Evolutionary conservation across 1,284 basidiomycete genomes (phyloP).

Genomic region (Pisolithus thermaeus): DNA sequence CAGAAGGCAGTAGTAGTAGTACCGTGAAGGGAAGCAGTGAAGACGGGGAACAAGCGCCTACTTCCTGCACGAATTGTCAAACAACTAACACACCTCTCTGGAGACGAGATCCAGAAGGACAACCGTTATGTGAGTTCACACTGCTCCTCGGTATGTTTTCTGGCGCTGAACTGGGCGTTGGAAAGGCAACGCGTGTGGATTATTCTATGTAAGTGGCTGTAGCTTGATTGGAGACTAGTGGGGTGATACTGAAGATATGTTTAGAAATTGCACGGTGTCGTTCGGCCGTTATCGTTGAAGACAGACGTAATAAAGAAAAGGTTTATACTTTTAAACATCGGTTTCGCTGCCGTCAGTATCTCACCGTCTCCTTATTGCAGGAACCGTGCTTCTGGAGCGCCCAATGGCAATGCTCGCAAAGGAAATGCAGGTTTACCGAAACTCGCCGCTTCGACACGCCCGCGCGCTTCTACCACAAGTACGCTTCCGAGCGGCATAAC

Average conservation of each 20-base stretch:
- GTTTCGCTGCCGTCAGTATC: neutral
- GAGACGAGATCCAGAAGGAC: slow-evolving; percentile 92
- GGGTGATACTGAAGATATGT: slow-evolving; percentile 13
- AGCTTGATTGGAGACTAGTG: slow-evolving; percentile 3
- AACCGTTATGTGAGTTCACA: slow-evolving; percentile 72
- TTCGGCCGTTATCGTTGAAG: slow-evolving; percentile 89
- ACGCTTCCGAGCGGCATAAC: slow-evolving; percentile 43
- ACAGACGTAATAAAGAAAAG: slow-evolving; percentile 98
- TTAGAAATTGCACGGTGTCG: slow-evolving; percentile 93
- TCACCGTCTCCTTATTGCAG: slow-evolving; percentile 32
- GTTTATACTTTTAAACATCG: slow-evolving; percentile 33
- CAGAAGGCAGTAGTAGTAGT: slow-evolving; percentile 26
- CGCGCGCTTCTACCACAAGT: slow-evolving; percentile 46
- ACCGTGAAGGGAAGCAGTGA: slow-evolving; percentile 47
- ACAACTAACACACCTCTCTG: slow-evolving; percentile 95
- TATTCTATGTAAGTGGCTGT: slow-evolving; percentile 73
- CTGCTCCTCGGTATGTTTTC: neutral
- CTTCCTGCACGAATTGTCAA: slow-evolving; percentile 90
- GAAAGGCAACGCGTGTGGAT: slow-evolving; percentile 77
- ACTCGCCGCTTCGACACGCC: slow-evolving; percentile 59
- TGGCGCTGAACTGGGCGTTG: slow-evolving; percentile 12
- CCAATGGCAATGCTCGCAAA: slow-evolving; percentile 59
- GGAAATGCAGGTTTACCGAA: slow-evolving; percentile 56
- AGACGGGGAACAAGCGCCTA: slow-evolving; percentile 65
- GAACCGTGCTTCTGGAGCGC: slow-evolving; percentile 72